Percentiles rank a stretch among this genome's conserved stretches.
phyloP scores from a whole-genome alignment of 2,329 filamentous ascomycete genomes.

The Colletotrichum endophyticum region DNA sequence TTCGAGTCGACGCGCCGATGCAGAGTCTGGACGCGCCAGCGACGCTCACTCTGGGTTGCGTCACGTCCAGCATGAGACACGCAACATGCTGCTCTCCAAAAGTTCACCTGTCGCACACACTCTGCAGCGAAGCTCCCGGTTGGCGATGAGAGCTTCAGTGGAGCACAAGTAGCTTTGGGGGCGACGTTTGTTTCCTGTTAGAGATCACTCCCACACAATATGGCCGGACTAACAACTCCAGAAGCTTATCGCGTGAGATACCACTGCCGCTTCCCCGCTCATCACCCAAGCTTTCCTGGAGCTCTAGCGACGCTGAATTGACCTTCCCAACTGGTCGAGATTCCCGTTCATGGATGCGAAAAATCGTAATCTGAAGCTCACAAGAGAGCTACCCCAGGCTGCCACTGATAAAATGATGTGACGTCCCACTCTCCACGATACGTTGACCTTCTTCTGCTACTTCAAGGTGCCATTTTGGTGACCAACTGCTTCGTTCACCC shows the following conservation, averaged over 20 bases:
- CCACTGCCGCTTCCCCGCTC: background rate
- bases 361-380: background rate
- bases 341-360: background rate
- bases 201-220: rapidly evolving
- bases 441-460: background rate
- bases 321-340: slow-evolving; percentile 13
- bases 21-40: background rate
- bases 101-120: background rate
- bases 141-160: slow-evolving; percentile 3
- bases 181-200: background rate
- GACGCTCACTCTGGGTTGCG: background rate
- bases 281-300: background rate
- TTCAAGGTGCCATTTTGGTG: background rate
- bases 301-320: background rate
- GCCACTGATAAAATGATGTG: slow-evolving; percentile 1
- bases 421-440: background rate
- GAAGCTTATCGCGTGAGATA: background rate
- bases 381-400: background rate
- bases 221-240: background rate
- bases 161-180: background rate
- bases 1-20: background rate
- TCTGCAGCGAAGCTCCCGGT: slow-evolving; percentile 6
- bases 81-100: background rate
- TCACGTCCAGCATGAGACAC: background rate
- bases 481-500: background rate